These are phyloP conservation scores for Dendrobium chrysotoxum DNA, from an alignment of 106 monocot genomes.

Conservation along the genomic window DNA sequence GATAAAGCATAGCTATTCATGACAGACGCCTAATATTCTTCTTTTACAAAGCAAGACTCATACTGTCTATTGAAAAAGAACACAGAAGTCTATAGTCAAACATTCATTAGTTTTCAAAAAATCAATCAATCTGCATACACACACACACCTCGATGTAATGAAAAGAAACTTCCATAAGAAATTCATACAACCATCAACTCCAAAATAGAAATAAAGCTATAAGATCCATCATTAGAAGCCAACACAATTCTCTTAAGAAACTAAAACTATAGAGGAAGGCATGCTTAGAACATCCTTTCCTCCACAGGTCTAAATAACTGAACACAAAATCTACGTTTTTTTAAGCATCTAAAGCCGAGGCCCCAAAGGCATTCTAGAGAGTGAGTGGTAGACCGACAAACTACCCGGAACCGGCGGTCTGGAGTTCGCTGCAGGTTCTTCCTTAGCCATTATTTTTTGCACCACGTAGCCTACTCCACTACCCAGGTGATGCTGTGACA, in stretches of 20 bases:
- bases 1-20: not conserved
- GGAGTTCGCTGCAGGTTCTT: not conserved
- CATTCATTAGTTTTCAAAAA: not conserved
- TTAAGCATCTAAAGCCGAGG: slow-evolving; percentile 14
- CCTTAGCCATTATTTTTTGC: not conserved
- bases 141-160: not conserved
- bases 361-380: slow-evolving; percentile 8
- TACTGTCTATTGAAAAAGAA: no score
- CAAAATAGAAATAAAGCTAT: not conserved
- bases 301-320: not conserved
- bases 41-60: not conserved
- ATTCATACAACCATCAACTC: not conserved
- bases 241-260: not conserved
- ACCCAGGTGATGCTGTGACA: not conserved
- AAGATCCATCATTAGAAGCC: not conserved
- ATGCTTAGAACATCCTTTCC: not conserved
- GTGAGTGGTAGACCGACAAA: not conserved
- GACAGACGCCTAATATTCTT: not conserved
- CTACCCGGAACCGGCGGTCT: not conserved
- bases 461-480: not conserved
- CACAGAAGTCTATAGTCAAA: not conserved
- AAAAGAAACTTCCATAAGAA: not conserved
- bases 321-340: not conserved
- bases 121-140: not conserved
- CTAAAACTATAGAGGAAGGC: not conserved